phyloP scores from a whole-genome alignment of 352 stramenopile species.

The Pythium insidiosum region DNA sequence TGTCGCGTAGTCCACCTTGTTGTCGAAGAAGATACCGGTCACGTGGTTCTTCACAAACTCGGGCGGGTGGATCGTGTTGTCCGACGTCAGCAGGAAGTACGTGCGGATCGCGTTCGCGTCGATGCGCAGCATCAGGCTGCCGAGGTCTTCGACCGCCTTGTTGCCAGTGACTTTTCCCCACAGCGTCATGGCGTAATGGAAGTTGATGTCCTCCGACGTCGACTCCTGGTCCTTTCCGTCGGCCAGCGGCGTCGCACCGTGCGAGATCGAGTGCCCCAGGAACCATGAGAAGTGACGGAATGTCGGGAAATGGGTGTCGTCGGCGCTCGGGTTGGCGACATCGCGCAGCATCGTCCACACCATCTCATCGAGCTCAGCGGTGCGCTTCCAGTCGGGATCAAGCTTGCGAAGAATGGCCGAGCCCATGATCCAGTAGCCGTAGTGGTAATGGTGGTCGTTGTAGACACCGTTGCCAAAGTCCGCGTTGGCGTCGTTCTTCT shows the following conservation, averaged over 20 bases:
- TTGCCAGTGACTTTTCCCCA: slow-evolving; percentile 53
- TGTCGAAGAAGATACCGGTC: slow-evolving; percentile 77
- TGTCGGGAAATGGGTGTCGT: slow-evolving; percentile 44
- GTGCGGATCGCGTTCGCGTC: slow-evolving; percentile 50
- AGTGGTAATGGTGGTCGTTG: slow-evolving; percentile 84
- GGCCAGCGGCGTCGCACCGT: slow-evolving; percentile 42
- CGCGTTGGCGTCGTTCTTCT: slow-evolving; percentile 31
- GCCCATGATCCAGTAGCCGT: slow-evolving; percentile 59
- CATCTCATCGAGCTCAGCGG: slow-evolving; percentile 46
- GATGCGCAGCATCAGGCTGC: slow-evolving; percentile 67
- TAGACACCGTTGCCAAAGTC: slow-evolving; percentile 77
- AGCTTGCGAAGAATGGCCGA: slow-evolving; percentile 57
- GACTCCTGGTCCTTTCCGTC: slow-evolving; percentile 74
- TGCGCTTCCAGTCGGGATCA: slow-evolving; percentile 46
- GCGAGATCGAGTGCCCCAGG: slow-evolving; percentile 66
- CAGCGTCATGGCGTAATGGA: slow-evolving; percentile 74
- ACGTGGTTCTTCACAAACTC: slow-evolving; percentile 65
- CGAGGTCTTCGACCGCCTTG: slow-evolving; percentile 50
- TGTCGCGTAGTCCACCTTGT: slow-evolving; percentile 66
- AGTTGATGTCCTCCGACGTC: slow-evolving; percentile 75
- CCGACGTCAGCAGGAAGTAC: slow-evolving; percentile 57
- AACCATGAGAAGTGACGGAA: slow-evolving; percentile 79
- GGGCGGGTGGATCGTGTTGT: slow-evolving; percentile 55
- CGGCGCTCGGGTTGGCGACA: slow-evolving; percentile 48
- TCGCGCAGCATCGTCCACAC: slow-evolving; percentile 64